These are phyloP conservation scores for Ceratobasidium sp. DNA, from an alignment of 1,284 basidiomycete species.

Conservation along the genomic window DNA sequence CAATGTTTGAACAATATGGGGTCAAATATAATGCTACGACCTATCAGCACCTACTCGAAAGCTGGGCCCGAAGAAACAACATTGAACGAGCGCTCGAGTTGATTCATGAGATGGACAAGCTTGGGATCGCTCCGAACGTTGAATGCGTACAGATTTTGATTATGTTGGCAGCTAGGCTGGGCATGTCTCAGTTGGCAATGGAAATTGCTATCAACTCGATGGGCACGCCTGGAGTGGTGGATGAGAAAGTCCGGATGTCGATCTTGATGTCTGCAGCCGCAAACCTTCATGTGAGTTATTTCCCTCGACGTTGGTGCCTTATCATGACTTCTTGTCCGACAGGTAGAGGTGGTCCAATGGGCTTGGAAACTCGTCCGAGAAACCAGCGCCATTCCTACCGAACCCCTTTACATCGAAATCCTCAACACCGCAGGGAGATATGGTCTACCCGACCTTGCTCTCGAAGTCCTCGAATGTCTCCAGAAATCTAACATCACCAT, in stretches of 20 bases:
- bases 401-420: slow-evolving; percentile 72
- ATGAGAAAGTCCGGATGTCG: slow-evolving; percentile 62
- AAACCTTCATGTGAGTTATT: slow-evolving; percentile 63
- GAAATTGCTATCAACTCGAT: slow-evolving; percentile 43
- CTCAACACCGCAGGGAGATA: slow-evolving; percentile 75
- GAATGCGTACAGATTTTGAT: slow-evolving; percentile 16
- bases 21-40: slow-evolving; percentile 46
- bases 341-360: slow-evolving; percentile 69
- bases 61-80: background rate
- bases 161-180: slow-evolving; percentile 3
- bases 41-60: slow-evolving; percentile 39
- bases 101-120: slow-evolving; percentile 57
- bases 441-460: slow-evolving; percentile 71
- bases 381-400: slow-evolving; percentile 66
- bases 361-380: slow-evolving; percentile 70
- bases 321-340: slow-evolving; percentile 38
- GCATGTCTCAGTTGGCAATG: slow-evolving; percentile 24
- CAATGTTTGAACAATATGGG: slow-evolving; percentile 47
- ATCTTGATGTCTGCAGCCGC: slow-evolving; percentile 65
- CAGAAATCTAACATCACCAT: slow-evolving; percentile 56
- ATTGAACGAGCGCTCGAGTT: slow-evolving; percentile 15
- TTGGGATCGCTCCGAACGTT: slow-evolving; percentile 56
- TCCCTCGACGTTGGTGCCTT: background rate
- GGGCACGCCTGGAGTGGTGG: slow-evolving; percentile 59
- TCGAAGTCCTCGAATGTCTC: slow-evolving; percentile 65